Base-by-base conservation (phyloP, 2,329 filamentous ascomycete species). In the Raffaelea deltoideospora region DNA sequence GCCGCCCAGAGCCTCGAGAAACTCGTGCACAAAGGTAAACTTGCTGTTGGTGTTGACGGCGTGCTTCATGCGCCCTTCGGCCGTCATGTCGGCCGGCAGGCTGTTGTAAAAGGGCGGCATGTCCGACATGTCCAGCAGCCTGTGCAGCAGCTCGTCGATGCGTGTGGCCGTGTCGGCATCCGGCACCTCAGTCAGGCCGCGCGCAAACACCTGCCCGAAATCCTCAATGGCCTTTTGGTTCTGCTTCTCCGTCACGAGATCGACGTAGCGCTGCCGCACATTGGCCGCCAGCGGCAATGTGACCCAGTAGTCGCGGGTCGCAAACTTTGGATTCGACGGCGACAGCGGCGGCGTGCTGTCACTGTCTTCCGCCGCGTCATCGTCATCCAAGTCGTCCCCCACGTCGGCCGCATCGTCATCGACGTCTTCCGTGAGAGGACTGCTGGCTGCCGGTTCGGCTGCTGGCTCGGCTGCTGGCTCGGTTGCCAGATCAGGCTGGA, bases 1-100 rank as follows among this genome's bases (percentile, higher is more conserved):
- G n/a, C 50, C 47, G 28, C 28, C 15, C 10, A 75, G 48, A 9
- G 52, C 47, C 17, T 64, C 54, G 22, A 76, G 48, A 4, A 79
- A 54, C 42, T 75, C 69, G 31, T 61, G 65, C 6, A 76, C 46
- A 44, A 79, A 78, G 23, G 61, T 64, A 45, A 69, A 72, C 45
- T 79, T 79, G 37, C 68, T 56, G 50, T 73, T 77, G 10, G 69
- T 65, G 36, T 65, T 65, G 38, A 65, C 60, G 2, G 65, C 62
- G 43, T 72, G 69, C 47, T 65, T 74, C 45, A 64, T 63, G 37
- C 61, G 55, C 18, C 64, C 58, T 4, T 51, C 48, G 8, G 59
- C 47, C 3, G 59, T 50, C 38, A 70, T 53, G n/a, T n/a, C n/a
- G 11, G 61, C 47, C 3, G 53, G 48, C 8, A 66, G 55, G n/a